Percentiles rank a stretch among this genome's conserved stretches.
Conservation (phyloP, 495 filamentous ascomycete genomes). For the Neurospora cerealis region DNA sequence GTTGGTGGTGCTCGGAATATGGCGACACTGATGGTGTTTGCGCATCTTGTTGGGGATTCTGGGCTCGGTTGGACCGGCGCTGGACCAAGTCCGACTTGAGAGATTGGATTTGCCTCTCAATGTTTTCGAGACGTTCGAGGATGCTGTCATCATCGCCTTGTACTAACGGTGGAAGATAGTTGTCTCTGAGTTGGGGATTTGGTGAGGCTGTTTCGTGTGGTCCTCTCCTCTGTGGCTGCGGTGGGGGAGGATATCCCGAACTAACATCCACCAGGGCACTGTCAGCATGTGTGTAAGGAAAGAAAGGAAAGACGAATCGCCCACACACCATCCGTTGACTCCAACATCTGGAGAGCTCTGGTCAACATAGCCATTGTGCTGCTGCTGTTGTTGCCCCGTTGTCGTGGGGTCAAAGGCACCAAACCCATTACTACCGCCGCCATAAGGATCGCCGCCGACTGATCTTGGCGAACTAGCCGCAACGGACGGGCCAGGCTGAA, state of each 20-base stretch:
- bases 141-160: background rate
- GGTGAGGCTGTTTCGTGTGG: background rate
- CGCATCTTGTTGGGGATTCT: background rate
- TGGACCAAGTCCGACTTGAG: background rate
- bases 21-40: background rate
- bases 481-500: background rate
- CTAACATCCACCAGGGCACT: background rate
- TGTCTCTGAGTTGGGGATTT: background rate
- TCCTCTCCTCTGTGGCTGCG: background rate
- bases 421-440: background rate
- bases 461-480: background rate
- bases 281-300: background rate
- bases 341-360: background rate
- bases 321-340: background rate
- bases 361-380: background rate
- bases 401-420: background rate
- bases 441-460: background rate
- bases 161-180: background rate
- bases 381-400: background rate
- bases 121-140: background rate
- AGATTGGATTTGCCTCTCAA: background rate
- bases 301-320: background rate
- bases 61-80: background rate
- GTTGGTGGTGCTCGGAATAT: background rate
- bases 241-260: background rate